Evolutionary conservation across 176 grass and related monocot genomes (phyloP).

Genomic region (Musa acuminata): DNA sequence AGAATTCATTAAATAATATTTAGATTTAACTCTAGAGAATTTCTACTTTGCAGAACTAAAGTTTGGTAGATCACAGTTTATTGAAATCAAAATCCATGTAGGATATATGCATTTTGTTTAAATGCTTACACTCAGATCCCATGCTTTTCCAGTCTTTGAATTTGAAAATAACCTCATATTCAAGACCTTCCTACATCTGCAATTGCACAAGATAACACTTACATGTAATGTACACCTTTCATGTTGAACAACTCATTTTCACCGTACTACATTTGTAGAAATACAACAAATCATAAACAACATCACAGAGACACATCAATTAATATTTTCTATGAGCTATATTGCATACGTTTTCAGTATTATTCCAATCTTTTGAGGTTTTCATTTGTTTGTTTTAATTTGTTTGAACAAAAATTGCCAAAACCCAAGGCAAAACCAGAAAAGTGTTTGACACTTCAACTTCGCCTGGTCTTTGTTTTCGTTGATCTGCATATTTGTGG

Average conservation of each 20-base stretch:
- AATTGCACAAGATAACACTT: neutral
- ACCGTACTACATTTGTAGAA: neutral
- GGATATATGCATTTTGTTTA: neutral
- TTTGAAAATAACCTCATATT: slow-evolving; percentile 93
- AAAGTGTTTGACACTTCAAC: too few relatives aligned
- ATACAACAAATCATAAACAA: neutral
- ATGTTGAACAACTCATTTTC: neutral
- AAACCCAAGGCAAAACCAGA: too few relatives aligned
- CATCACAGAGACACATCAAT: too few relatives aligned
- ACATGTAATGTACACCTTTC: neutral
- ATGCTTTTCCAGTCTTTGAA: slow-evolving; percentile 60
- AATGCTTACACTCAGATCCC: slow-evolving; percentile 80
- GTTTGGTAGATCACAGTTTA: neutral
- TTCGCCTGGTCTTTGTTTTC: too few relatives aligned
- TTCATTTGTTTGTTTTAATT: too few relatives aligned
- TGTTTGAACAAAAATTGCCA: too few relatives aligned
- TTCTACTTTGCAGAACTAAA: neutral
- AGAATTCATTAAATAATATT: neutral
- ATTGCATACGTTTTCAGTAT: too few relatives aligned
- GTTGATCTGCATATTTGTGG: too few relatives aligned
- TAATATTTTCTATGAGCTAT: too few relatives aligned
- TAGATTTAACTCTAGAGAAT: neutral
- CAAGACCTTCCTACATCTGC: slow-evolving; percentile 75
- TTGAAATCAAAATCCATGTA: neutral
- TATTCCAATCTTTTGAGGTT: neutral